Percentiles rank a stretch among this genome's conserved stretches.
phyloP scores from a whole-genome alignment of 2,329 filamentous ascomycete species.

The Fusarium verrucosum region DNA sequence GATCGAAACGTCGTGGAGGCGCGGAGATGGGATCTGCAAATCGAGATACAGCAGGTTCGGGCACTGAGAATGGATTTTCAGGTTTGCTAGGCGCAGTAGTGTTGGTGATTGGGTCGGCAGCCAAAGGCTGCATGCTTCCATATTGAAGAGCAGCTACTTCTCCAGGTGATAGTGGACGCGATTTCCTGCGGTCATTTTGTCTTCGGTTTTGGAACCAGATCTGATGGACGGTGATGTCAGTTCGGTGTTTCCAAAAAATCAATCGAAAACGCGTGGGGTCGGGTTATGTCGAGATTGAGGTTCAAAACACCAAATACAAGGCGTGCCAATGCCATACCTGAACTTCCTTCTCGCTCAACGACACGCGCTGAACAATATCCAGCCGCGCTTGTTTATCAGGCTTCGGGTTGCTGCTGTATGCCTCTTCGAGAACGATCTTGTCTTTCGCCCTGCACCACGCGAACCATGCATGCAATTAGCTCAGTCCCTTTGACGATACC shows the following conservation, averaged over 20 bases:
- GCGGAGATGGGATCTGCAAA: constrained; percentile 37
- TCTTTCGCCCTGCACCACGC: constrained; percentile 75
- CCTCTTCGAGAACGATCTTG: constrained; percentile 85
- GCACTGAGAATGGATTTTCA: constrained; percentile 42
- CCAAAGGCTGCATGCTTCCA: constrained; percentile 62
- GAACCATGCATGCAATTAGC: constrained; percentile 39
- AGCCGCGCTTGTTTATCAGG: constrained; percentile 90
- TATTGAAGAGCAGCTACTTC: constrained; percentile 73
- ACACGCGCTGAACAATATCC: constrained; percentile 84
- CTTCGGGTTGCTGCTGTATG: constrained; percentile 86
- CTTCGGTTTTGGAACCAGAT: constrained; percentile 98
- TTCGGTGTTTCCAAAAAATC: constrained; percentile 11
- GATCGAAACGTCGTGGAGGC: constrained; percentile 39
- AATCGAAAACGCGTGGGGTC: constrained; percentile 26
- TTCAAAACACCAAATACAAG: background rate
- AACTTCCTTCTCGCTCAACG: constrained; percentile 93
- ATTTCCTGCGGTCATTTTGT: constrained; percentile 91
- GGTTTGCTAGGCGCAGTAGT: constrained; percentile 41
- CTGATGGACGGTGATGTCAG: constrained; percentile 58
- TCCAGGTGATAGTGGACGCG: constrained; percentile 80
- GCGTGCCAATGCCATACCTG: constrained; percentile 70
- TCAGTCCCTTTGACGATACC: constrained; percentile 5
- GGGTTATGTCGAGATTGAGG: background rate
- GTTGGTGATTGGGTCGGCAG: constrained; percentile 55
- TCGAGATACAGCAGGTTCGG: constrained; percentile 44